A percentile compares a stretch with the other conserved stretches of the same genome.
phyloP scores from a whole-genome alignment of 2,329 filamentous ascomycete genomes.

The Drechslerella stenobrocha region DNA sequence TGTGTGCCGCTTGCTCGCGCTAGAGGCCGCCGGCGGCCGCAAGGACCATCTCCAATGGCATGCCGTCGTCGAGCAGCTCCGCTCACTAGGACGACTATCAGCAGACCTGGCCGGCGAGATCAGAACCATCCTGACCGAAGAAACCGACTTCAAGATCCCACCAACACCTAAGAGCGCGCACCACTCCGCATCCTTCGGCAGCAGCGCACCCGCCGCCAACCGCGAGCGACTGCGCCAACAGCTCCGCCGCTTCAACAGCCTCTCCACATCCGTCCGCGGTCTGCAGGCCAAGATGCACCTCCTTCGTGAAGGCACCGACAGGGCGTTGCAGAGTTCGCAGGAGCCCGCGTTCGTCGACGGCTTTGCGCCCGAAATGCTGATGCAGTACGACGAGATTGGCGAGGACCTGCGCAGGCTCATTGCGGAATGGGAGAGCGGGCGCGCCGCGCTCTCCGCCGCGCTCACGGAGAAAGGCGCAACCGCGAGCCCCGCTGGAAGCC shows the following conservation, averaged over 20 bases:
- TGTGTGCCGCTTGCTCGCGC: conserved; percentile 82
- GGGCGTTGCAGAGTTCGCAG: conserved; percentile 71
- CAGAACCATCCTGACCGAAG: conserved; percentile 71
- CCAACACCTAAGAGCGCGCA: conserved; percentile 62
- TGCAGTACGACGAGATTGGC: conserved; percentile 93
- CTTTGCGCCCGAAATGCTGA: conserved; percentile 74
- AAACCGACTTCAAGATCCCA: conserved; percentile 66
- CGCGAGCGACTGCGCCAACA: conserved; percentile 83
- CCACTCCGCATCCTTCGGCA: conserved; percentile 6
- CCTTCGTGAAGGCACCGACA: conserved; percentile 83
- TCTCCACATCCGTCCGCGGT: conserved; percentile 86
- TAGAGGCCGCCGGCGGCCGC: conserved; percentile 78
- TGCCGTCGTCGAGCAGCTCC: conserved; percentile 74
- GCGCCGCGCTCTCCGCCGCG: conserved; percentile 76
- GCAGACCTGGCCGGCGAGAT: conserved; percentile 67
- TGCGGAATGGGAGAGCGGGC: conserved; percentile 84
- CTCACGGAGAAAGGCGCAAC: conserved; percentile 69
- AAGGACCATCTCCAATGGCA: conserved; percentile 78
- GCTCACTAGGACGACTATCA: conserved; percentile 66
- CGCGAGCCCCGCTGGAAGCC: conserved; percentile 67
- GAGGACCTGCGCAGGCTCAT: conserved; percentile 78
- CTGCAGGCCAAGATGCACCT: conserved; percentile 94
- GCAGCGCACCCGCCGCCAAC: conserved; percentile 58
- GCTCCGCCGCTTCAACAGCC: conserved; percentile 80
- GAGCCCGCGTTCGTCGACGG: conserved; percentile 60